Percentiles rank a stretch among this genome's conserved stretches.
Evolutionary conservation across 169 alveolate genomes (phyloP).

Genomic region (Plasmodium vinckei): DNA sequence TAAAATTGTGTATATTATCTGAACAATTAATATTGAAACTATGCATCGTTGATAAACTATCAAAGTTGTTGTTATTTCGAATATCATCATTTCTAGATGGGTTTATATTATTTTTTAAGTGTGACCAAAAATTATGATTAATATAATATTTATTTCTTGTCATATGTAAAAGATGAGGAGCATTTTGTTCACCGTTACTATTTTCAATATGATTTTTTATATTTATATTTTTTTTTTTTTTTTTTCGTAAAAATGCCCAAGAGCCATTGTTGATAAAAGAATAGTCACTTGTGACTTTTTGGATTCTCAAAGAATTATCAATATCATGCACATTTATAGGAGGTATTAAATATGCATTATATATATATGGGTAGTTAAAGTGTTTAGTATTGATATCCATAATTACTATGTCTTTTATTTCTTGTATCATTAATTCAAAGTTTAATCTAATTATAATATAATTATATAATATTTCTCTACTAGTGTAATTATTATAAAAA

Average conservation of each 20-base stretch:
- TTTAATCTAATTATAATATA: conserved; percentile 36
- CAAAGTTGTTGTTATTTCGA: no score
- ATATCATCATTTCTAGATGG: not conserved
- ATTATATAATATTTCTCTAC: conserved; percentile 26
- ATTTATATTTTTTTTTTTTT: not conserved
- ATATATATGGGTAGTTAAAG: conserved; percentile 63
- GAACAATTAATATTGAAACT: not conserved
- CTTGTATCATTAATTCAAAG: conserved; percentile 41
- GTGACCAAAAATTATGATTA: not conserved
- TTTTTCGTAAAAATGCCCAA: conserved; percentile 35
- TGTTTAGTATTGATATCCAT: conserved; percentile 37
- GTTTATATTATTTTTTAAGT: not conserved
- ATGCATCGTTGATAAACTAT: no score
- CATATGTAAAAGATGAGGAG: no score
- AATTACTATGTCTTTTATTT: conserved; percentile 56
- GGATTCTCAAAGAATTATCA: conserved; percentile 55
- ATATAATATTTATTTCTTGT: conserved; percentile 38
- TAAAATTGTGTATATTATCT: not conserved
- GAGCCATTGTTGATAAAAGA: conserved; percentile 61
- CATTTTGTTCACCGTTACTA: not conserved
- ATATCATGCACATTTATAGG: conserved; percentile 34
- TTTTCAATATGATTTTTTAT: no score
- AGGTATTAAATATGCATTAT: conserved; percentile 62
- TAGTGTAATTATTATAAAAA: conserved; percentile 38
- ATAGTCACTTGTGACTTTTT: conserved; percentile 58